Conservation (phyloP, 2,329 filamentous ascomycete genomes). For the Sporothrix euskadiensis region DNA sequence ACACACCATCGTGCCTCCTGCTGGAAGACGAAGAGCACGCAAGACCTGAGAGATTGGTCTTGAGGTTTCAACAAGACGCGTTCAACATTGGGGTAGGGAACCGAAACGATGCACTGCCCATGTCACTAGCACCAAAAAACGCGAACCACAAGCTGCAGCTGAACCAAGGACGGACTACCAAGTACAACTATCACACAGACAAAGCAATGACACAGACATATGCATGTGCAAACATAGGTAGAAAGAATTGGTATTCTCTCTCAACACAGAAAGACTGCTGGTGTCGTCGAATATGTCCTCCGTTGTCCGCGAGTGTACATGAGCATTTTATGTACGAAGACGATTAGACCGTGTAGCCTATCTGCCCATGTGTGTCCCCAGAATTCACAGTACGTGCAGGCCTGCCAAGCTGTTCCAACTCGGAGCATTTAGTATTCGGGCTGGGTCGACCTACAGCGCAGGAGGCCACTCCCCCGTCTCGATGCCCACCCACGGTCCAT, state of each 20-base stretch:
- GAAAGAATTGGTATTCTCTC: too few relatives aligned
- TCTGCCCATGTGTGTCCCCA: not conserved
- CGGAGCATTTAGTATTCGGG: not conserved
- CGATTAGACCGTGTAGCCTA: not conserved
- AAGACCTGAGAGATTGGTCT: not conserved
- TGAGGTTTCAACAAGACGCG: not conserved
- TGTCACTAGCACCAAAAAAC: not conserved
- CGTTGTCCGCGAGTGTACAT: not conserved
- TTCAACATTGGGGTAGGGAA: too few relatives aligned
- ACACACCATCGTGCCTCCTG: not conserved
- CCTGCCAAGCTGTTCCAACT: not conserved
- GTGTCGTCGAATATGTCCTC: not conserved
- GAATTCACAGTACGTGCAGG: not conserved
- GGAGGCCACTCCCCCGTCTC: not conserved
- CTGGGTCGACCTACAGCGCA: not conserved
- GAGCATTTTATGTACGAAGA: not conserved
- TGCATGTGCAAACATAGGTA: too few relatives aligned
- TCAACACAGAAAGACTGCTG: too few relatives aligned
- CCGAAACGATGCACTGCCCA: not conserved
- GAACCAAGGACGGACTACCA: too few relatives aligned
- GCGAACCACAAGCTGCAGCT: not conserved
- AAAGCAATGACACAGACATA: too few relatives aligned
- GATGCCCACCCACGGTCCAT: not conserved
- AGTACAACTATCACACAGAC: too few relatives aligned
- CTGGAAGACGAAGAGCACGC: conserved; percentile 13